phyloP scores from a whole-genome alignment of 2,329 filamentous ascomycete species.

The Penicillium sp. region DNA sequence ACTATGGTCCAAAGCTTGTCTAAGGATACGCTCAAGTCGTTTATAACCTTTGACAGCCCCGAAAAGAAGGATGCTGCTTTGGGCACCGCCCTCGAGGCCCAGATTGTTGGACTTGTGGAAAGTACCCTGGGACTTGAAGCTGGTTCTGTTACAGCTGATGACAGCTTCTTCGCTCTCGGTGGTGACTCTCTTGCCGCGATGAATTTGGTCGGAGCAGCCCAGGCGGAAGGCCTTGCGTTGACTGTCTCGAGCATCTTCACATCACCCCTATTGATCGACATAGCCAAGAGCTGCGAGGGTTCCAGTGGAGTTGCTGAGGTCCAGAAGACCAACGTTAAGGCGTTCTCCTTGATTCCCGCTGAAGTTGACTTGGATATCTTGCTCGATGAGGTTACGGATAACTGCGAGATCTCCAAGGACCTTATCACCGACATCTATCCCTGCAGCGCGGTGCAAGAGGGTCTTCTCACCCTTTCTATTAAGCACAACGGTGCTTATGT shows the following conservation, averaged over 20 bases:
- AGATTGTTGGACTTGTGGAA: slow-evolving; percentile 42
- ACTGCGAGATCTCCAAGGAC: slow-evolving; percentile 32
- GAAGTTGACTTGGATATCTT: slow-evolving; percentile 19
- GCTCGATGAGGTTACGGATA: slow-evolving; percentile 30
- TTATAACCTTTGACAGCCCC: slow-evolving; percentile 26
- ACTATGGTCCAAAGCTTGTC: slow-evolving; percentile 39
- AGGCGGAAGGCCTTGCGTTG: slow-evolving; percentile 41
- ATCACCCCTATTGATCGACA: slow-evolving; percentile 44
- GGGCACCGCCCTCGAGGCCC: slow-evolving; percentile 28
- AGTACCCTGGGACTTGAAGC: slow-evolving; percentile 39
- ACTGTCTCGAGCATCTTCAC: slow-evolving; percentile 49
- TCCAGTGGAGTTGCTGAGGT: not conserved
- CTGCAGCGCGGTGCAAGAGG: slow-evolving; percentile 48
- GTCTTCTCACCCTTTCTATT: slow-evolving; percentile 50
- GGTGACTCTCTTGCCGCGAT: slow-evolving; percentile 52
- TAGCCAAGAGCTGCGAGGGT: slow-evolving; percentile 38
- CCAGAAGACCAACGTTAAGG: slow-evolving; percentile 13
- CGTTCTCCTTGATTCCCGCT: slow-evolving; percentile 33
- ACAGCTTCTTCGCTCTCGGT: slow-evolving; percentile 50
- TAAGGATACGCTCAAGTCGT: slow-evolving; percentile 33
- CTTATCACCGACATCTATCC: slow-evolving; percentile 44
- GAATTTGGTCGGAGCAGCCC: slow-evolving; percentile 46
- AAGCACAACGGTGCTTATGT: slow-evolving; percentile 52
- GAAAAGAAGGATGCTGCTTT: slow-evolving; percentile 24
- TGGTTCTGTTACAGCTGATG: slow-evolving; percentile 44